These are phyloP conservation scores for Tricholoma furcatifolium DNA, from an alignment of 768 basidiomycete genomes.

Conservation along the genomic window DNA sequence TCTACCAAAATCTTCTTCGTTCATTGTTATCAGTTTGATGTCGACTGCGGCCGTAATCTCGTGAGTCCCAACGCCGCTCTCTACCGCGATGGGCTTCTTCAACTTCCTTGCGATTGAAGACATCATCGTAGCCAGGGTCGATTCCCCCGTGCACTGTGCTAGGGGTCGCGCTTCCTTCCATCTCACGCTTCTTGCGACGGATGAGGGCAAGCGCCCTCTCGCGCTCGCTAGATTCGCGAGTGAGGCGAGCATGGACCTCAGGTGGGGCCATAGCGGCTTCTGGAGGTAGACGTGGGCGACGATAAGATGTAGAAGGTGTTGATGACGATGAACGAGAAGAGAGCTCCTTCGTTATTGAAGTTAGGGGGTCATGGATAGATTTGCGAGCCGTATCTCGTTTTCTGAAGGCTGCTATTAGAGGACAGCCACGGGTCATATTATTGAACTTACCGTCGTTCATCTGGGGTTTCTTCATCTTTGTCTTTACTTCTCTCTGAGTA, in stretches of 20 bases:
- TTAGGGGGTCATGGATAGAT: slow-evolving; percentile 66
- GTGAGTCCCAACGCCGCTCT: slow-evolving; percentile 32
- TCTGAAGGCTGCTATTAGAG: slow-evolving; percentile 31
- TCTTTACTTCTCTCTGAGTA: slow-evolving; percentile 41
- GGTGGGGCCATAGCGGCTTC: slow-evolving; percentile 29
- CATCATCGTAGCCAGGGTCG: slow-evolving; percentile 58
- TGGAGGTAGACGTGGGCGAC: slow-evolving; percentile 16
- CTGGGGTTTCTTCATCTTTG: slow-evolving; percentile 17
- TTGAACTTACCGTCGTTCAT: slow-evolving; percentile 33
- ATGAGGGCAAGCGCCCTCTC: slow-evolving; percentile 75
- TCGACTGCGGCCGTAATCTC: slow-evolving; percentile 17
- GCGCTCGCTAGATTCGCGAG: slow-evolving; percentile 74
- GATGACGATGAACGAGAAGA: slow-evolving; percentile 34
- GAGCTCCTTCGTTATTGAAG: slow-evolving; percentile 69
- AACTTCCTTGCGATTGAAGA: slow-evolving; percentile 69
- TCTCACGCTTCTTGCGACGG: slow-evolving; percentile 61
- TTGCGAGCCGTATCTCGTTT: slow-evolving; percentile 64
- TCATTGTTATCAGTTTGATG: slow-evolving; percentile 12
- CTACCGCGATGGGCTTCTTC: slow-evolving; percentile 65
- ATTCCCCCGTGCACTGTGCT: slow-evolving; percentile 58
- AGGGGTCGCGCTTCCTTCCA: slow-evolving; percentile 66
- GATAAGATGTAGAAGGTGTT: slow-evolving; percentile 15
- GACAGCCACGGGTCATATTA: background rate
- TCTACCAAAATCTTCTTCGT: slow-evolving; percentile 17
- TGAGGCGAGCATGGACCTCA: slow-evolving; percentile 56